Percentiles rank a stretch among this genome's conserved stretches.
Conservation (phyloP, 208 protist genomes). For the Wallacemonas sp. region DNA sequence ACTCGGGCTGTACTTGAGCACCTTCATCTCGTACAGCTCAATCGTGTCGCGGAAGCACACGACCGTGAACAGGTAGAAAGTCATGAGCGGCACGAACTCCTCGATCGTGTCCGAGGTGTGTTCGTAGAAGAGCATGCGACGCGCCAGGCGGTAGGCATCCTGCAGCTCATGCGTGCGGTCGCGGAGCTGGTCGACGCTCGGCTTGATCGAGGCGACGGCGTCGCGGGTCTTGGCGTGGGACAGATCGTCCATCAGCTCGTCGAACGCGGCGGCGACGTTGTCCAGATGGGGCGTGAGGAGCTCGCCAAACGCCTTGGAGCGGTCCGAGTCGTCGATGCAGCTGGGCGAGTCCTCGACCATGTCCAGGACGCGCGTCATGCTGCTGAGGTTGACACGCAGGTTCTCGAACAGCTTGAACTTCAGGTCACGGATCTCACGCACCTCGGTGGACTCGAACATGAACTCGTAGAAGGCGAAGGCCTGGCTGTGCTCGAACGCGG, state of each 20-base stretch:
- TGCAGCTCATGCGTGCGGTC: conserved; percentile 61
- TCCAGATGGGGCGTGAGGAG: conserved; percentile 59
- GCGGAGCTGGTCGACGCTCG: conserved; percentile 46
- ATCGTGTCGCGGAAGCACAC: conserved; percentile 80
- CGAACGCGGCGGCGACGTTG: conserved; percentile 54
- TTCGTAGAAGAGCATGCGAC: conserved; percentile 85
- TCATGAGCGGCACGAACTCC: conserved; percentile 91
- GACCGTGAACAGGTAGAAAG: conserved; percentile 88
- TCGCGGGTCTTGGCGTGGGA: conserved; percentile 47
- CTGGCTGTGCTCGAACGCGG: conserved; percentile 62
- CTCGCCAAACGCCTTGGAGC: conserved; percentile 67
- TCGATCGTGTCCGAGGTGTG: conserved; percentile 65
- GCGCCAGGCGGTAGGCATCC: conserved; percentile 54
- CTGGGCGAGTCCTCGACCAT: conserved; percentile 74
- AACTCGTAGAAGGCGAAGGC: conserved; percentile 82
- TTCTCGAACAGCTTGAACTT: conserved; percentile 72
- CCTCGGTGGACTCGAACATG: conserved; percentile 73
- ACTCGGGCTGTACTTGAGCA: conserved; percentile 41
- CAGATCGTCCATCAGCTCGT: conserved; percentile 64
- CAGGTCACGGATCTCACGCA: conserved; percentile 56
- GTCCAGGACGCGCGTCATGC: conserved; percentile 79
- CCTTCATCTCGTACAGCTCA: conserved; percentile 56
- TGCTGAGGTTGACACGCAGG: conserved; percentile 78
- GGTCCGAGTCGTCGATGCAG: conserved; percentile 73
- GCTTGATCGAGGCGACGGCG: conserved; percentile 37